Evolutionary conservation across 495 filamentous ascomycete species (phyloP), one percentile per base, ranked within the genome.

Genomic region (Neurospora sp.): DNA sequence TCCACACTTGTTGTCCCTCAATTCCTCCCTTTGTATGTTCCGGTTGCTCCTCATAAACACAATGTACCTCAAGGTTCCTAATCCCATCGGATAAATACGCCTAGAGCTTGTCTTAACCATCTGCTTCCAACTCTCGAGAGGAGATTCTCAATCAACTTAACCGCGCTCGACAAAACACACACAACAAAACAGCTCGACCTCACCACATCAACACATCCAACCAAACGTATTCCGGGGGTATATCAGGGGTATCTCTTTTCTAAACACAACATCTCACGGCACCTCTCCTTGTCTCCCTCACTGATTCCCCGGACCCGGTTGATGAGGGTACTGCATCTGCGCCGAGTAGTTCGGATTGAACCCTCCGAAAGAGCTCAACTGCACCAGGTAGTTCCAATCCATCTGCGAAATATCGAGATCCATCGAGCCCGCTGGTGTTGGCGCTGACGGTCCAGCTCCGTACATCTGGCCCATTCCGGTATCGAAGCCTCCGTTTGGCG

Each of bases 381-480:
- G 83, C 42, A 84, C 77, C 16, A 85, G 48, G 69, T 81, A 84
- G 48, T 81, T 81, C 83, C 82, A 84, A 44, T 85, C 83, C 80
- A 85, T 82, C 39, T 83, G 80, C 18, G 77, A 77, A 39, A 82
- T 78, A 71, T 82, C 83, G 5, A 81, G 74, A 46, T 84, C 82
- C n/a, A 79, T 77, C 75, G 80, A 78, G 7, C 74, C 76, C 27
- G 75, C 71, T 5, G 77, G 44, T 6, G 71, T 44, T 44, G 71
- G 11, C 48, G 44, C 40, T 69, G 53, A 27, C 41, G 39, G n/a
- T 71, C 38, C 38, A 11, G 39, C 14, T 3, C 73, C 72, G 53
- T 76, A 78, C 73, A 78, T 70, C 59, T 73, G 69, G 31, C 46
- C 72, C 42, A 73, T 69, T 2, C 38, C 44, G 14, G 42, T 71